Base-by-base conservation (phyloP, 805 yeast genomes). In the Priceomyces castillae region DNA sequence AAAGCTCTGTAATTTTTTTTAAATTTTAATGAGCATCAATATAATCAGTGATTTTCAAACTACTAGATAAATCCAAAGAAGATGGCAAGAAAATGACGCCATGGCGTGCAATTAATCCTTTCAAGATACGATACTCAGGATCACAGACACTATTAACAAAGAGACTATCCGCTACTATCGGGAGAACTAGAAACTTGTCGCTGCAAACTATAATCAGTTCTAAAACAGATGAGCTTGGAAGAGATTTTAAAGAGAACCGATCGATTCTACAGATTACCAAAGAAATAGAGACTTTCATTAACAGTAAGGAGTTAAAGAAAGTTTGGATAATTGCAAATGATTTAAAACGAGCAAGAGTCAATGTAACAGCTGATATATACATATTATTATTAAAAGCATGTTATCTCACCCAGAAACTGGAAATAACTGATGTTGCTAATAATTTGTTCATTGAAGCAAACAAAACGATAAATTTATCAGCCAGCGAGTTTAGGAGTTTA, bases 361-460 rank as follows among this genome's bases (percentile, higher is more conserved):
- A 5, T 4, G 30, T 31, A 4, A 22, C 43, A 7, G 17, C 36
- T 18, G 34, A 44, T n/a, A n/a, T 40, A n/a, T 40, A 41, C 25
- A 34, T 19, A 12, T 2, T 36, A 20, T 33, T 44, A 17, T 30
- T 44, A 16, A 31, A 25, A 20, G 34, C 30, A 17, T 44, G 47
- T 16, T 31, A 28, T 33, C 33, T 37, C 15, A 23, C n/a, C 3
- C 25, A 28, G 25, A 37, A 37, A n/a, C 9, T 37, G 4, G 39
- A 37, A 10, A n/a, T 30, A 17, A 17, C 37, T 19, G 19, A 22
- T 4, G 30, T 44, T 9, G 43, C 44, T 15, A 25, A 30, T 10
- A 34, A 26, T 10, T 26, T 44, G 25, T 44, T 40, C 17, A 12
- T 31, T 4, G 47, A 43, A 35, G 42, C 30, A 17, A 33, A 28